Evolutionary conservation across 306 rosid species (phyloP).

Genomic region (Castanea sativa): DNA sequence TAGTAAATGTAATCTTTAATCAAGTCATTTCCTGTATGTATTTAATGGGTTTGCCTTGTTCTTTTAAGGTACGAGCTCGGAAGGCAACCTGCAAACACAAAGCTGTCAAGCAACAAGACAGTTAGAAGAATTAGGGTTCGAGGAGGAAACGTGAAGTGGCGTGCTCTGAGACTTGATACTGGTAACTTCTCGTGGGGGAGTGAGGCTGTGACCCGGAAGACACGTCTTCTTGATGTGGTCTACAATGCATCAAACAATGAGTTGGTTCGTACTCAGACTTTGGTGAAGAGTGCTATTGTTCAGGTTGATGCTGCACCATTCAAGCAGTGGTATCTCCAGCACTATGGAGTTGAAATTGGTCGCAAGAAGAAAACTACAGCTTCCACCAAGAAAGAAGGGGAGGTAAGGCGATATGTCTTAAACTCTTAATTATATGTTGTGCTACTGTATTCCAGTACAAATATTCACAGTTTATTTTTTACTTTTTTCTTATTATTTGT

Average conservation of each 20-base stretch:
- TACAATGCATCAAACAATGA: slow-evolving; percentile 70
- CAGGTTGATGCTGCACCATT: slow-evolving; percentile 73
- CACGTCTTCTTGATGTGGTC: slow-evolving; percentile 63
- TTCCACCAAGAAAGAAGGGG: slow-evolving; percentile 55
- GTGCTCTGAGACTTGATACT: slow-evolving; percentile 67
- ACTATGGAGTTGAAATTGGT: slow-evolving; percentile 61
- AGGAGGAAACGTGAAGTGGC: slow-evolving; percentile 70
- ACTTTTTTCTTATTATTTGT: not conserved
- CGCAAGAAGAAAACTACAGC: slow-evolving; percentile 54
- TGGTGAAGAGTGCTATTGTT: slow-evolving; percentile 64
- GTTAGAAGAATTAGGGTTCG: slow-evolving; percentile 59
- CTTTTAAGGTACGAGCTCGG: slow-evolving; percentile 59
- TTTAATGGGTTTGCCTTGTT: not conserved
- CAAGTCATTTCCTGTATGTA: not conserved
- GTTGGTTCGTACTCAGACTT: slow-evolving; percentile 62
- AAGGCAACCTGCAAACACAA: slow-evolving; percentile 65
- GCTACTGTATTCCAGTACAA: not conserved
- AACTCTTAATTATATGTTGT: not conserved
- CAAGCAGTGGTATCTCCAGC: slow-evolving; percentile 66
- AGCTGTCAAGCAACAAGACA: slow-evolving; percentile 61
- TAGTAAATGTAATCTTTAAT: not conserved
- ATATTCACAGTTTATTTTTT: not conserved
- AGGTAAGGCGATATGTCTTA: slow-evolving; percentile 28
- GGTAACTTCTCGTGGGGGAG: slow-evolving; percentile 71
- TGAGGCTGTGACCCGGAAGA: slow-evolving; percentile 57